Evolutionary conservation across 108 stramenopile species (phyloP).

Genomic region (Cyclostephanos tholiformis): DNA sequence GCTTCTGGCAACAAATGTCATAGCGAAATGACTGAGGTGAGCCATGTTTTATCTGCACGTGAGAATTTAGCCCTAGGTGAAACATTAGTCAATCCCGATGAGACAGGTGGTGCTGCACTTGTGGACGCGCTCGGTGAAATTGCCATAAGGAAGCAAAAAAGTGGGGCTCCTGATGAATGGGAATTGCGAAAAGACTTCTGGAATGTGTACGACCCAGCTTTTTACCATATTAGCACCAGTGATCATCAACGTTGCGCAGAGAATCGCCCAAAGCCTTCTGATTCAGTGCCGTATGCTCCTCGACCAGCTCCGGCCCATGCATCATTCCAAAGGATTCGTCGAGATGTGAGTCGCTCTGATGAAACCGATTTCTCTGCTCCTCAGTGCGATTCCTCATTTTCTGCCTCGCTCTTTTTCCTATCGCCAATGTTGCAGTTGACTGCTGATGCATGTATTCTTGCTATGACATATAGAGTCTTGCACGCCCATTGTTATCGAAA

Average conservation of each 20-base stretch:
- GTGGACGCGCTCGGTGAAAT: conserved; percentile 74
- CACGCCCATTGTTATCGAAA: conserved; percentile 70
- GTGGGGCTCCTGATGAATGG: conserved; percentile 80
- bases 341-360: conserved; percentile 51
- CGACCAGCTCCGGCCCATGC: conserved; percentile 54
- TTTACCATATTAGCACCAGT: conserved; percentile 69
- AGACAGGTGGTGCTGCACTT: conserved; percentile 81
- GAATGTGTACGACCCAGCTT: conserved; percentile 85
- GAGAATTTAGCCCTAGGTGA: conserved; percentile 40
- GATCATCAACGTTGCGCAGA: conserved; percentile 79
- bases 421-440: conserved; percentile 24
- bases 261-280: conserved; percentile 59
- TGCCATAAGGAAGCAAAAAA: conserved; percentile 60
- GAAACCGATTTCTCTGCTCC: background rate
- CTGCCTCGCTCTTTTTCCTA: background rate
- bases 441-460: conserved; percentile 62
- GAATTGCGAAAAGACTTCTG: conserved; percentile 62
- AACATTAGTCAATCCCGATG: conserved; percentile 72
- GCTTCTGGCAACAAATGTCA: conserved; percentile 85
- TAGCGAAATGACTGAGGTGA: conserved; percentile 77
- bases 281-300: conserved; percentile 67
- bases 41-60: conserved; percentile 50
- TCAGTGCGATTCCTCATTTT: background rate
- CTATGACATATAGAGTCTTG: conserved; percentile 67
- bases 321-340: conserved; percentile 61